Evolutionary conservation across 257 asterid genomes (phyloP).

Genomic region (Solanum sitiens): DNA sequence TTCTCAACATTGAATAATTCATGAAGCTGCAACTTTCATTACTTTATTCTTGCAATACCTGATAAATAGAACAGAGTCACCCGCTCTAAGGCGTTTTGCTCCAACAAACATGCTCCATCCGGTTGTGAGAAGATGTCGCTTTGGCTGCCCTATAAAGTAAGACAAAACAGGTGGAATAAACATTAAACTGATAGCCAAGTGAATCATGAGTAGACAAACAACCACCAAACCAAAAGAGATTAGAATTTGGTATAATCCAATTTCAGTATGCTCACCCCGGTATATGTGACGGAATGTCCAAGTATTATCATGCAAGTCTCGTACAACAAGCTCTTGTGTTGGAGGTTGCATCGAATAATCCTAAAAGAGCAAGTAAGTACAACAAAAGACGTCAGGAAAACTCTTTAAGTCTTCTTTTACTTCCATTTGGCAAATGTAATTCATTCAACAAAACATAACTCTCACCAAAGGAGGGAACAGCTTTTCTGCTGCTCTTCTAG

Average conservation of each 20-base stretch:
- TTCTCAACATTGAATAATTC: not conserved
- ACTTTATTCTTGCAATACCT: conserved; percentile 31
- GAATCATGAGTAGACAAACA: not conserved
- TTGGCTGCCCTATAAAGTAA: conserved; percentile 74
- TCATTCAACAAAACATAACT: not conserved
- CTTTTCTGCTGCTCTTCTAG: conserved; percentile 93
- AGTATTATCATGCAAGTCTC: conserved; percentile 80
- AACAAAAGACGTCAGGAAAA: not conserved
- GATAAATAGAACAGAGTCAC: conserved; percentile 85
- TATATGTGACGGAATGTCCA: conserved; percentile 97
- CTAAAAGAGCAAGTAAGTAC: conserved; percentile 15
- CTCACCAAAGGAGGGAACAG: conserved; percentile 82
- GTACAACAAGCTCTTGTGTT: conserved; percentile 85
- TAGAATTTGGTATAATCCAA: not conserved
- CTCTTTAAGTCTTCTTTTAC: not conserved
- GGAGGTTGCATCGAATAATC: conserved; percentile 98
- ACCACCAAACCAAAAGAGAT: not conserved
- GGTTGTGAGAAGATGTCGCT: conserved; percentile 87
- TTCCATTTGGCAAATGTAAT: not conserved
- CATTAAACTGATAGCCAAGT: not conserved
- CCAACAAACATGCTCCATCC: conserved; percentile 99
- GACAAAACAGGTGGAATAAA: conserved; percentile 1
- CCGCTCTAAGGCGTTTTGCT: conserved; percentile 88
- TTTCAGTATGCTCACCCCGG: conserved; percentile 43
- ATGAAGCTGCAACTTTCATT: not conserved